A percentile compares a stretch with the other conserved stretches of the same genome.
Evolutionary conservation across 805 yeast species (phyloP).

Genomic region (Candida mattraensis): DNA sequence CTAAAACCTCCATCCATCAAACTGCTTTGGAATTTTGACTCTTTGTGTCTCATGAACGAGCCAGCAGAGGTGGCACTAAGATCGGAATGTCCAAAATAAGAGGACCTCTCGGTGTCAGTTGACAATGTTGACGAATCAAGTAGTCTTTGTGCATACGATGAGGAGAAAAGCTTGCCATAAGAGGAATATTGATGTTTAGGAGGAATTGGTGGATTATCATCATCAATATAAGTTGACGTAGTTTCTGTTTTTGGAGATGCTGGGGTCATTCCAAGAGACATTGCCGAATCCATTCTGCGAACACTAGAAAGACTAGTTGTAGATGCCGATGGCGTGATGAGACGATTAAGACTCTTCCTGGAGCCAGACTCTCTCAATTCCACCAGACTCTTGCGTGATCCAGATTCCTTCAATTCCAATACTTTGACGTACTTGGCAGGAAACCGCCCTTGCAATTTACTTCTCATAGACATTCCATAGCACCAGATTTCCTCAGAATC

Average conservation of each 20-base stretch:
- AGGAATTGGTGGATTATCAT: constrained; percentile 37
- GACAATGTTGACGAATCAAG: constrained; percentile 34
- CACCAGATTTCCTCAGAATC: constrained; percentile 90
- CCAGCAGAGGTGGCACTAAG: constrained; percentile 91
- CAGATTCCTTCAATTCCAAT: constrained; percentile 34
- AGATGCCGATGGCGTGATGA: constrained; percentile 21
- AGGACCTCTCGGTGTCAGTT: constrained; percentile 38
- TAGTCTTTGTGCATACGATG: constrained; percentile 27
- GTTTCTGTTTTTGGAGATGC: constrained; percentile 8
- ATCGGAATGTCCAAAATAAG: constrained; percentile 59
- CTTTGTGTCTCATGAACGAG: constrained; percentile 71
- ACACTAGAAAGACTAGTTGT: constrained; percentile 16
- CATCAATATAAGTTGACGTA: constrained; percentile 11
- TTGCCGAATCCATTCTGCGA: constrained; percentile 14
- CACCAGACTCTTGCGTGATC: constrained; percentile 22
- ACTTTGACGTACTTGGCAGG: constrained; percentile 83
- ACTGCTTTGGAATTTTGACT: constrained; percentile 26
- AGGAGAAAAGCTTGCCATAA: constrained; percentile 17
- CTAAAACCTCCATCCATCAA: constrained; percentile 19
- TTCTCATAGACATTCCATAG: constrained; percentile 79
- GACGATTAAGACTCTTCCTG: constrained; percentile 8
- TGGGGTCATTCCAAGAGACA: constrained; percentile 17
- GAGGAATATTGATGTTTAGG: constrained; percentile 33
- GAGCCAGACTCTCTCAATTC: constrained; percentile 13
- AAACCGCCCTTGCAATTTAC: constrained; percentile 79